Base-by-base conservation (phyloP, 2,329 filamentous ascomycete genomes). In the Ophiostoma angusticollis region DNA sequence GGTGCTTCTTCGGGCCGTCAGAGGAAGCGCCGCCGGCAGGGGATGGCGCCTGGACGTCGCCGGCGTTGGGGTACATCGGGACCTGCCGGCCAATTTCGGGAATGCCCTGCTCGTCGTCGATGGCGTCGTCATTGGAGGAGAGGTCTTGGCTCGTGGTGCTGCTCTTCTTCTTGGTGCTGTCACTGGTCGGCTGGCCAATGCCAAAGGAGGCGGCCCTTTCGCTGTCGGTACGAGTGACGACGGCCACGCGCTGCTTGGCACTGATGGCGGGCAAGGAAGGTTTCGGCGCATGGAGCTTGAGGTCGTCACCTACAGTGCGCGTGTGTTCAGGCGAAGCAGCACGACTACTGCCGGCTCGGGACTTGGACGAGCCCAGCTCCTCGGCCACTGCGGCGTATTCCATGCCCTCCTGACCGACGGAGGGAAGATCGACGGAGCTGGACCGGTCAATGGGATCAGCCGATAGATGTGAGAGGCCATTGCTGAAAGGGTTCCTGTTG, bases 41-140 rank as follows among this genome's bases (percentile, higher is more conserved):
- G 2, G 87, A 91, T 3, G 91, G 91, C 12, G 91, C 91, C 62
- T 98, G 91, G 9, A 96, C 91, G 56, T 96, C 89, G 45, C 91
- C 91, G 31, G 91, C 84, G 56, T 91, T 76, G 38, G 80, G 82
- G 55, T 91, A 81, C 84, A 98, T 91, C 35, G 91, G 91, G 28
- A 98, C 89, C 54, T 87, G 81, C 52, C 84, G 76, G 34, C 89
- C 89, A 49, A 95, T 91, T 55, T 93, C 84, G 2, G 87, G 87
- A 50, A 95, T 94, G 17, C 87, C 89, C 40, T 86, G 78, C 47
- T 91, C 83, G 35, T 91, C 82, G 32, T 89, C 80, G 29, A 61
- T 54, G 46, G 78, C 62, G 29, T 59, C 60, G 32, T 68, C 65
- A 40, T 67, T 65, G 30, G 44, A 42, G 7, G 69, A 68, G 27